Evolutionary conservation across 1,139 yeast species (phyloP), one percentile per base, ranked within the genome.

Genomic region (Blastobotrys elegans): DNA sequence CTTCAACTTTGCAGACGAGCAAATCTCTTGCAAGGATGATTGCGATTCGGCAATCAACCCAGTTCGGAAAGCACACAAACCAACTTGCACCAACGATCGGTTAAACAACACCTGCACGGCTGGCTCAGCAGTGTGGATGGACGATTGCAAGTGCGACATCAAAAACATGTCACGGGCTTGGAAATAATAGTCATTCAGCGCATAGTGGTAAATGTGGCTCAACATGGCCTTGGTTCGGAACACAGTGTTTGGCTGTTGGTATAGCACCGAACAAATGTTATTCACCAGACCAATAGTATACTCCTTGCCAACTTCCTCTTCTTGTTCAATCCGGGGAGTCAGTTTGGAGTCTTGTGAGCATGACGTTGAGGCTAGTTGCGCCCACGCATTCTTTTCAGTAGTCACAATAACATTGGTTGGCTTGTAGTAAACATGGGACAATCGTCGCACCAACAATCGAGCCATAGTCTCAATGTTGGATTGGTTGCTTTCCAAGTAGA

Each of bases 31-130:
- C 60, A 94, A 76, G 47, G 85, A 77, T 70, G 86, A 92, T 68
- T 89, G 95, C 51, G 94, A 77, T 66, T 94, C 98, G 59, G 77
- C 79, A 61, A 90, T 82, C 57, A 85, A 76, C 29, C 97, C 97
- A 47, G 79, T 72, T 68, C 96, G 83, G 82, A 94, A 94, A 16
- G 98, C 98, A 67, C 95, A 82, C 57, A 94, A 76, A 52, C 98
- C 99, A 56, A 94, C 78, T 71, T 94, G 98, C 53, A 89, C 97
- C 58, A 94, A 77, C 14, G 96, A 89, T 69, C 99, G 80, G 75
- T 94, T 94, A 75, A 88, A 94, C 61, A 88, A 76, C 50, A 92
- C 90, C 75, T 92, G 98, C 58, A 92, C 73, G 40, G 82, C 73
- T 34, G 95, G 80, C 61, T 92, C 97, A 41, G 95, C 84, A 46